phyloP scores from a whole-genome alignment of 495 filamentous ascomycete species.

The Neurospora tetraspora region DNA sequence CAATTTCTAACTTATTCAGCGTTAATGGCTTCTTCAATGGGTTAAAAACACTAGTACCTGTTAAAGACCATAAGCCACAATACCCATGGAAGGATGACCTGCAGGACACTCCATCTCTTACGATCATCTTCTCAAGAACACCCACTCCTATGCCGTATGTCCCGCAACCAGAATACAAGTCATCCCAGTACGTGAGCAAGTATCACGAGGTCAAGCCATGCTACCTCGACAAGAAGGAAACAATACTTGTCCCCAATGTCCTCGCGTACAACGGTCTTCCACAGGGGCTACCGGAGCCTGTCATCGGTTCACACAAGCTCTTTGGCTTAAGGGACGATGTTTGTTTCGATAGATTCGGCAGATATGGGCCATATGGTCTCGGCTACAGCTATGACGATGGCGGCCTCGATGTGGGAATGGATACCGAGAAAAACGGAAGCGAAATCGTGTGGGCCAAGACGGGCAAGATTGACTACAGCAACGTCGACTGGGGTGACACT shows the following conservation, averaged over 20 bases:
- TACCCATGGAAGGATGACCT: conserved; percentile 48
- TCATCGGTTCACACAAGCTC: conserved; percentile 69
- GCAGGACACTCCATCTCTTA: conserved; percentile 16
- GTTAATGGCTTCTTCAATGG: conserved; percentile 76
- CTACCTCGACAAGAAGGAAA: conserved; percentile 57
- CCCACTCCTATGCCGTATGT: conserved; percentile 51
- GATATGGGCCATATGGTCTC: conserved; percentile 81
- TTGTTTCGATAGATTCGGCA: conserved; percentile 89
- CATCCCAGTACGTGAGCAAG: conserved; percentile 45
- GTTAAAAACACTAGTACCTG: conserved; percentile 55
- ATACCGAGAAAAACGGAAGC: conserved; percentile 63
- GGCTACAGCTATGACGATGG: conserved; percentile 70
- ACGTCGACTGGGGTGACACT: conserved; percentile 64
- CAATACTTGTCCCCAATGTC: conserved; percentile 50
- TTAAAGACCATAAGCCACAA: conserved; percentile 57
- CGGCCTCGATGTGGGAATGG: conserved; percentile 64
- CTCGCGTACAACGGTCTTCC: conserved; percentile 64
- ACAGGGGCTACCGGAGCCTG: conserved; percentile 68
- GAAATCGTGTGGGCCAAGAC: conserved; percentile 59
- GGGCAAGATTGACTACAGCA: conserved; percentile 63
- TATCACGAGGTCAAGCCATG: conserved; percentile 60
- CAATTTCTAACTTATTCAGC: conserved; percentile 16
- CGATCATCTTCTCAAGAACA: conserved; percentile 24
- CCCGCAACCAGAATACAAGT: conserved; percentile 59
- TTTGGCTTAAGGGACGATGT: conserved; percentile 73